Percentiles rank a stretch among this genome's conserved stretches.
Conservation (phyloP, 129 eudicot genomes). For the Arctium lappa region DNA sequence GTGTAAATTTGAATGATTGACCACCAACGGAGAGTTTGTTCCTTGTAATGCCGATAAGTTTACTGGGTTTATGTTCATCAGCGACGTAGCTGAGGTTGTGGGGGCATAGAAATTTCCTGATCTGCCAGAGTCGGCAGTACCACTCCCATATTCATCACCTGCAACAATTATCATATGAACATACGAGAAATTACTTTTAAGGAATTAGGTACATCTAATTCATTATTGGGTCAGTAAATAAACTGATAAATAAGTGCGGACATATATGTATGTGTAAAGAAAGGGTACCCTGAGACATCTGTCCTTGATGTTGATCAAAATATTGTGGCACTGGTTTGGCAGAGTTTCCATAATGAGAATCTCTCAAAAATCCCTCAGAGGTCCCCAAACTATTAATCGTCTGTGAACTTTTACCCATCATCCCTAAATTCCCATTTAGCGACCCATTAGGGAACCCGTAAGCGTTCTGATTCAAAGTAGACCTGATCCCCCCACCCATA, state of each 20-base stretch:
- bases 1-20: slow-evolving; percentile 44
- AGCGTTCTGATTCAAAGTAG: slow-evolving; percentile 66
- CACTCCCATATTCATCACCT: slow-evolving; percentile 66
- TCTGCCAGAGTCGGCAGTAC: slow-evolving; percentile 42
- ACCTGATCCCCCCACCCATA: slow-evolving; percentile 78
- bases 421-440: slow-evolving; percentile 59
- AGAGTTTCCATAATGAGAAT: slow-evolving; percentile 51
- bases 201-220: not conserved
- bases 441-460: slow-evolving; percentile 62
- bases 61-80: slow-evolving; percentile 38
- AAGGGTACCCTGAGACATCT: slow-evolving; percentile 56
- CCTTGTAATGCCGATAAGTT: slow-evolving; percentile 45
- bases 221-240: not conserved
- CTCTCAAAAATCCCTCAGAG: slow-evolving; percentile 55
- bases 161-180: slow-evolving; percentile 16
- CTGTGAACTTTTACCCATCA: slow-evolving; percentile 49
- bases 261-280: not conserved
- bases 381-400: slow-evolving; percentile 60
- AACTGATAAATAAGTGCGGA: not conserved
- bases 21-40: slow-evolving; percentile 40
- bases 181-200: not conserved
- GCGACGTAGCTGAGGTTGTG: slow-evolving; percentile 47
- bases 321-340: slow-evolving; percentile 47
- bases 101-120: slow-evolving; percentile 61
- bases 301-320: slow-evolving; percentile 70